A percentile compares a stretch with the other conserved stretches of the same genome.
These are phyloP conservation scores for Aspergillus carbonarius DNA, from an alignment of 2,329 filamentous ascomycete species.

Conservation along the genomic window DNA sequence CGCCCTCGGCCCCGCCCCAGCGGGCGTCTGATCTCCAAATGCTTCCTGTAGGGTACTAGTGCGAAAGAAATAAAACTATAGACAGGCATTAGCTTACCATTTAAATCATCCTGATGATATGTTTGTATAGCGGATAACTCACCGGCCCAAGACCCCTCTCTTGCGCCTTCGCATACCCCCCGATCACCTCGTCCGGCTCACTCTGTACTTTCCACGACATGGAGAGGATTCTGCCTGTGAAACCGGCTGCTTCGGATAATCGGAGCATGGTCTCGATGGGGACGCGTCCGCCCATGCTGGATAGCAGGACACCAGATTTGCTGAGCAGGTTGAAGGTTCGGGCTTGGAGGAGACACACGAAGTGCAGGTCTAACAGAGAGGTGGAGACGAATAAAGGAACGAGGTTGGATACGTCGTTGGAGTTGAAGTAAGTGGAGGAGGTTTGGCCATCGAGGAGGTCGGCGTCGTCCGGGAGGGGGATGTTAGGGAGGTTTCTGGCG, in stretches of 20 bases:
- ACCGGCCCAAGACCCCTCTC: background rate
- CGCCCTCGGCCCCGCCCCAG: background rate
- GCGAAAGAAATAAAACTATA: constrained; percentile 5
- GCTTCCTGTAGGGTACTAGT: background rate
- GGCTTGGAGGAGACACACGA: background rate
- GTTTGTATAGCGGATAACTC: background rate
- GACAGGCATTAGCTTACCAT: background rate
- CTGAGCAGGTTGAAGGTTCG: background rate
- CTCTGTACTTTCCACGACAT: constrained; percentile 3
- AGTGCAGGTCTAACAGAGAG: background rate
- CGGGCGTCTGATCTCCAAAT: background rate
- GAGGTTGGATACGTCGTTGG: background rate
- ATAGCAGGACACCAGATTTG: background rate
- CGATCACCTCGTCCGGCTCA: background rate
- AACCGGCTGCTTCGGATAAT: background rate
- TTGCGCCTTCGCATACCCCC: background rate
- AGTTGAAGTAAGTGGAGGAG: background rate
- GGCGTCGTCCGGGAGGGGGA: background rate
- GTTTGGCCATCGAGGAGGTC: background rate
- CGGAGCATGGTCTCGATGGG: background rate
- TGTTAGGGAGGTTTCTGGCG: background rate
- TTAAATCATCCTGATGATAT: too few relatives aligned
- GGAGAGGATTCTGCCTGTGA: background rate
- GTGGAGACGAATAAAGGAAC: background rate
- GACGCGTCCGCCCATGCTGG: background rate